Conservation (phyloP, 208 protist genomes). For the Crithidia expoeki region DNA sequence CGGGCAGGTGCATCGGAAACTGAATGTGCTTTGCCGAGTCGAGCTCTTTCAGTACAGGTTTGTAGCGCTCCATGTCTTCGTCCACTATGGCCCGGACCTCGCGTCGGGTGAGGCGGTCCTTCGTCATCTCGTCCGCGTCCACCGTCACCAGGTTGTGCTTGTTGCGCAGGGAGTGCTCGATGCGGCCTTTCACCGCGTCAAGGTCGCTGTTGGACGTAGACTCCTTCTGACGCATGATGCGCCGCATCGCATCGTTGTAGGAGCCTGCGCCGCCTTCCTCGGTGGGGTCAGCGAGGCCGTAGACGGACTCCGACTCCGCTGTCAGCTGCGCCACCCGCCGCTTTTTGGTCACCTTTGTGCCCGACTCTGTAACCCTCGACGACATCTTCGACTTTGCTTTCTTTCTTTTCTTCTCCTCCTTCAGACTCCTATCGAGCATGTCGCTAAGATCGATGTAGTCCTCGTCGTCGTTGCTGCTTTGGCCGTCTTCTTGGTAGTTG, state of each 20-base stretch:
- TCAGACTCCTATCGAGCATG: constrained; percentile 74
- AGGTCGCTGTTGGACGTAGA: constrained; percentile 31
- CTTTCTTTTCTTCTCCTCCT: constrained; percentile 63
- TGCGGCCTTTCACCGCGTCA: constrained; percentile 33
- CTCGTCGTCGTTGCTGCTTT: constrained; percentile 62
- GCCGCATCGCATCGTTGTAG: constrained; percentile 51
- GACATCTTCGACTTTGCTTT: constrained; percentile 46
- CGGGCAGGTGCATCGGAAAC: constrained; percentile 75
- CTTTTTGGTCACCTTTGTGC: constrained; percentile 44
- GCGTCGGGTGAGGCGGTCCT: constrained; percentile 56
- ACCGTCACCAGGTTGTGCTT: constrained; percentile 75
- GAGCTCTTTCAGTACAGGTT: constrained; percentile 68
- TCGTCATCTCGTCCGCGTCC: constrained; percentile 76
- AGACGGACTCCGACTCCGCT: constrained; percentile 75
- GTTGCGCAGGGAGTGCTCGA: constrained; percentile 60
- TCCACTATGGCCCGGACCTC: constrained; percentile 74
- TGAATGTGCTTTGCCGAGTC: constrained; percentile 73
- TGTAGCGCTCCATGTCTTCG: constrained; percentile 81
- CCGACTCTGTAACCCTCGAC: constrained; percentile 38
- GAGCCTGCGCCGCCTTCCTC: constrained; percentile 35
- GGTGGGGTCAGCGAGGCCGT: constrained; percentile 35
- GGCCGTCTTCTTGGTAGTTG: constrained; percentile 65
- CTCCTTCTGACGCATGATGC: constrained; percentile 46
- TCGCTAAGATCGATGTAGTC: constrained; percentile 87
- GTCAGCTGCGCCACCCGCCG: constrained; percentile 39